Conservation (phyloP, 305 asterid genomes). For the Fraxinus velutina region DNA sequence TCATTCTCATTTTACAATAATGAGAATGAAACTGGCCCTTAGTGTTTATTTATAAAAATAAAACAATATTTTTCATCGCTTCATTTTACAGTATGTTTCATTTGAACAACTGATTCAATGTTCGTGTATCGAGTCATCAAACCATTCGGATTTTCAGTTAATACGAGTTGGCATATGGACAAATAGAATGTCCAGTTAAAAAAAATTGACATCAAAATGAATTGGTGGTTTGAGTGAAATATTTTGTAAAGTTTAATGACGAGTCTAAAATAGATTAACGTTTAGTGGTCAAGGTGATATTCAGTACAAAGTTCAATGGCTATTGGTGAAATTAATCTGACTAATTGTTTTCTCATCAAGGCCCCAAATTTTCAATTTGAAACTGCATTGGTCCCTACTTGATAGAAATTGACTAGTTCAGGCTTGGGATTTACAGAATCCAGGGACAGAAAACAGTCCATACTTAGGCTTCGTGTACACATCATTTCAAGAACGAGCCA, state of each 20-base stretch:
- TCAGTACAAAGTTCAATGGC: not conserved
- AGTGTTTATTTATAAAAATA: not conserved
- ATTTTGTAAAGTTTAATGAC: not conserved
- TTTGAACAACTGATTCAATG: too few species aligned
- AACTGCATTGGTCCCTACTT: not conserved
- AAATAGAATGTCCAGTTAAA: not conserved
- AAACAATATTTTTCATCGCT: too few species aligned
- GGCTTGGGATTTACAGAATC: not conserved
- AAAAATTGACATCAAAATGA: not conserved
- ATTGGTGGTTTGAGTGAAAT: not conserved
- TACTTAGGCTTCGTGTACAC: slow-evolving; percentile 38
- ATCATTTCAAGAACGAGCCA: slow-evolving; percentile 45
- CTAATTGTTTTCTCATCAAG: not conserved
- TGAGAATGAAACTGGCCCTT: too few species aligned
- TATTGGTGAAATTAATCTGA: not conserved
- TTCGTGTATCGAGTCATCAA: not conserved
- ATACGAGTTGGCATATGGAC: not conserved
- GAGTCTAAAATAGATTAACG: not conserved
- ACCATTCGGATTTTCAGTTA: not conserved
- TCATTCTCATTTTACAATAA: too few species aligned
- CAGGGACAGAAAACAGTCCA: slow-evolving; percentile 24
- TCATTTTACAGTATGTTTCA: too few species aligned
- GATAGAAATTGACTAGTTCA: not conserved
- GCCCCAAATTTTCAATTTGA: not conserved
- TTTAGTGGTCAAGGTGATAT: not conserved